Conservation (phyloP, 306 rosid genomes). For the Carpinus fangiana region DNA sequence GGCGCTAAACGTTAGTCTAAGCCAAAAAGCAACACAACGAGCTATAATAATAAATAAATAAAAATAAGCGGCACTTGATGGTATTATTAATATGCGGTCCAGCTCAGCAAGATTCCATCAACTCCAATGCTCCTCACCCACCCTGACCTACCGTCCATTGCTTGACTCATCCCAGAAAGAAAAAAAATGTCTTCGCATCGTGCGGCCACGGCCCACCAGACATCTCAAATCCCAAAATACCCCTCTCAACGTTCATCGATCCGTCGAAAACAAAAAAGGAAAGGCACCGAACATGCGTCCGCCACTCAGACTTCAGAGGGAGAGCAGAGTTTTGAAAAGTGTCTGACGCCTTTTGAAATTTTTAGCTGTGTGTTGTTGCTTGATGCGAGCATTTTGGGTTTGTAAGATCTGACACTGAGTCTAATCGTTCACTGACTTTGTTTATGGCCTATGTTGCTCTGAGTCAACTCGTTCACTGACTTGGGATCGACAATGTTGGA, state of each 20-base stretch:
- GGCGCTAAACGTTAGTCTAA: conserved; percentile 1
- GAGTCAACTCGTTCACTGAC: conserved; percentile 32
- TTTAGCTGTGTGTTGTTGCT: conserved; percentile 18
- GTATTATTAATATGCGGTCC: conserved; percentile 30
- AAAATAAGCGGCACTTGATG: not conserved
- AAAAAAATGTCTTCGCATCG: conserved; percentile 25
- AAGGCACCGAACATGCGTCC: not conserved
- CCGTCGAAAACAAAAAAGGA: too few species aligned
- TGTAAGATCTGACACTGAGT: too few species aligned
- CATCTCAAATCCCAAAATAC: conserved; percentile 29
- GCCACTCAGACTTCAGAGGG: too few species aligned
- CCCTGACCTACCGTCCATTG: not conserved
- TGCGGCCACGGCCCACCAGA: conserved; percentile 20
- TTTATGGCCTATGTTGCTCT: conserved; percentile 25
- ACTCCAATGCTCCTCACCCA: conserved; percentile 4
- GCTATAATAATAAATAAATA: too few species aligned
- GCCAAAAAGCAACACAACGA: conserved; percentile 1
- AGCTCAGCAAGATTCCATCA: conserved; percentile 41
- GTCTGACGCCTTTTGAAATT: not conserved
- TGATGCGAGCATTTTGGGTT: conserved; percentile 24
- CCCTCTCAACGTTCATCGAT: conserved; percentile 38
- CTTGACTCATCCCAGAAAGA: not conserved
- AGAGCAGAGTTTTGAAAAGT: conserved; percentile 17
- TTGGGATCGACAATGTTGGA: conserved; percentile 63
- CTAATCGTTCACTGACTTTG: not conserved